Evolutionary conservation across 768 basidiomycete species (phyloP).

Genomic region (Phlebiopsis gigantea): DNA sequence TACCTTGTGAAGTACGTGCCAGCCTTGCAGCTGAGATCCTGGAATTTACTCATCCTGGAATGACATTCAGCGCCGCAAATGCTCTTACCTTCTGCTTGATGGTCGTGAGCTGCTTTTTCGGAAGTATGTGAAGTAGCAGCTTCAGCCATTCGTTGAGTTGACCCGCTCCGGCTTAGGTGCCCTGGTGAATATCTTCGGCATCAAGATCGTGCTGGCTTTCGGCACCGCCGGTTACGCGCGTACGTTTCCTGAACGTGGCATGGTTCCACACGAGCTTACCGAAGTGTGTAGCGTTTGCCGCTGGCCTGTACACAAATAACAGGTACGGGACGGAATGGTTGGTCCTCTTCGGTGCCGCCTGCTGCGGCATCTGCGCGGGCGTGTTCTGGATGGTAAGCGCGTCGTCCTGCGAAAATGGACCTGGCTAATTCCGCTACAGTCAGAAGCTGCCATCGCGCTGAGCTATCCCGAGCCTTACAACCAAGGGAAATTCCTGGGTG

Average conservation of each 20-base stretch:
- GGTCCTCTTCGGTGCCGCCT: background rate
- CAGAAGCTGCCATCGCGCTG: background rate
- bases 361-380: background rate
- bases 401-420: background rate
- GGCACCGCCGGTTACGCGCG: background rate
- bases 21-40: background rate
- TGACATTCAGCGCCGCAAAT: background rate
- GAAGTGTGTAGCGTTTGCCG: background rate
- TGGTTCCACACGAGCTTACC: background rate
- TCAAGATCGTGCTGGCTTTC: background rate
- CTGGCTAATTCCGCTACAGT: background rate
- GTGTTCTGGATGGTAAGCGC: background rate
- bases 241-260: background rate
- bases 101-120: background rate
- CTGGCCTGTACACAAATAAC: background rate
- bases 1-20: background rate
- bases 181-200: background rate
- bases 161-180: too few relatives aligned
- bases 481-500: background rate
- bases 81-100: background rate
- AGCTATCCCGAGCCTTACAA: background rate
- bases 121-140: background rate
- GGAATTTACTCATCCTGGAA: background rate
- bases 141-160: too few relatives aligned
- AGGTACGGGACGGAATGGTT: background rate